These are phyloP conservation scores for Citrus sinensis DNA, from an alignment of 345 rosid genomes.

Conservation along the genomic window DNA sequence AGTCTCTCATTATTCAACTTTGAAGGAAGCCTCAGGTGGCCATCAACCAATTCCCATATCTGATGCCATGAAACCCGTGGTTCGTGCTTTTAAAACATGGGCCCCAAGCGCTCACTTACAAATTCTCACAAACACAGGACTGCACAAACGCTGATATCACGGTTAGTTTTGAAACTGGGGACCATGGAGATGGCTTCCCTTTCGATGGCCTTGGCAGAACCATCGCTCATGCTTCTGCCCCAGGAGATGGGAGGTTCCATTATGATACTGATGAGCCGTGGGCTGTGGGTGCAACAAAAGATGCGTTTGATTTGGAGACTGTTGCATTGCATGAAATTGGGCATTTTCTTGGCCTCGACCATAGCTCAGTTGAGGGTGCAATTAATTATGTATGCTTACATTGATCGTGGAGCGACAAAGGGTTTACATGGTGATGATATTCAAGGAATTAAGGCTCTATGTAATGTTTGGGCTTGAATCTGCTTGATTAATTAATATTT, in stretches of 20 bases:
- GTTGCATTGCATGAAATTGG: slow-evolving; percentile 42
- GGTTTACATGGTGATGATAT: slow-evolving; percentile 33
- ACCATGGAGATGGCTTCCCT: slow-evolving; percentile 17
- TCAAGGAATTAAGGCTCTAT: slow-evolving; percentile 24
- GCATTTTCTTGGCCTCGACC: slow-evolving; percentile 35
- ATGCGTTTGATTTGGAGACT: slow-evolving; percentile 11
- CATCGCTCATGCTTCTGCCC: slow-evolving; percentile 28
- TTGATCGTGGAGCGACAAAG: slow-evolving; percentile 14
- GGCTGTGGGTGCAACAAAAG: neutral
- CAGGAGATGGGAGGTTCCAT: slow-evolving; percentile 23
- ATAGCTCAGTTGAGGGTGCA: slow-evolving; percentile 25
- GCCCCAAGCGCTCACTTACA: slow-evolving; percentile 15
- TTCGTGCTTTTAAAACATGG: slow-evolving; percentile 29
- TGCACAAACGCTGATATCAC: slow-evolving; percentile 7
- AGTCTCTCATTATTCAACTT: slow-evolving; percentile 24
- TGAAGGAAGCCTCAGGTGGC: slow-evolving; percentile 17
- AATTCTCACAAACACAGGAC: neutral
- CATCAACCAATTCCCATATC: slow-evolving; percentile 25
- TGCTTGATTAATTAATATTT: too few relatives aligned
- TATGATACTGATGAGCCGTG: slow-evolving; percentile 28
- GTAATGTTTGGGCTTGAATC: neutral
- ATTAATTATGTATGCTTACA: slow-evolving; percentile 27
- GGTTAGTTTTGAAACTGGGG: slow-evolving; percentile 13
- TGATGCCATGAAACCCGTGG: neutral
- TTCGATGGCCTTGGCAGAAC: slow-evolving; percentile 22